Base-by-base conservation (phyloP, 2,329 filamentous ascomycete species). In the Arthrobotrys musiformis region DNA sequence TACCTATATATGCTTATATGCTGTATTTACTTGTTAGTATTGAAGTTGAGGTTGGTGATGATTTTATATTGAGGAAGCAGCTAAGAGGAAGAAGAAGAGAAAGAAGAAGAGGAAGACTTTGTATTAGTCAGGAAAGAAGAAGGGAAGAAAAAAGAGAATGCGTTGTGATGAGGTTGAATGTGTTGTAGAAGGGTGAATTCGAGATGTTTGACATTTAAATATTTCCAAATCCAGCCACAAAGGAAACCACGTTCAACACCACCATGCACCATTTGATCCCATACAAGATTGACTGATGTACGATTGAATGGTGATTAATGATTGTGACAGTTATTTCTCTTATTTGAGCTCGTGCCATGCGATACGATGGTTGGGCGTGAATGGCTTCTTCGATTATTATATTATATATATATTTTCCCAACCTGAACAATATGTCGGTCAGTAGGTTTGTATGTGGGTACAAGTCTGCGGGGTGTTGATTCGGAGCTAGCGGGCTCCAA, bases 161-260 rank as follows among this genome's bases (percentile, higher is more conserved):
- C 26, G 54, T 58, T 58, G 48, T 35, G 54, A 56, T 30, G 61
- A 48, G 17, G 42, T 40, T 37, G 35, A n/a, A 19, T 37, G 64
- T 48, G 64, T 60, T 58, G 52, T n/a, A 46, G 40, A 46, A 19
- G 17, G 13, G 13, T 40, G 2, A 70, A 64, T 76, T 69, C 33
- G 30, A 64, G 72, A 70, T 70, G 64, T 70, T 76, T 70, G 72
- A 30, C 37, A 8, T 1, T 11, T 4, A 7, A 15, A 37, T 35
- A 2, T 13, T 72, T 6, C 58, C 68, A 17, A 2, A 42, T 72
- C 24, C 35, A 58, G 37, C 19, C n/a, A n/a, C n/a, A n/a, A n/a
- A n/a, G n/a, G n/a, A n/a, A n/a, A n/a, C n/a, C n/a, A n/a, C n/a
- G n/a, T n/a, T n/a, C n/a, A n/a, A n/a, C n/a, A n/a, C n/a, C n/a